Conservation (phyloP, 495 filamentous ascomycete species). For the Neurospora sp. region DNA sequence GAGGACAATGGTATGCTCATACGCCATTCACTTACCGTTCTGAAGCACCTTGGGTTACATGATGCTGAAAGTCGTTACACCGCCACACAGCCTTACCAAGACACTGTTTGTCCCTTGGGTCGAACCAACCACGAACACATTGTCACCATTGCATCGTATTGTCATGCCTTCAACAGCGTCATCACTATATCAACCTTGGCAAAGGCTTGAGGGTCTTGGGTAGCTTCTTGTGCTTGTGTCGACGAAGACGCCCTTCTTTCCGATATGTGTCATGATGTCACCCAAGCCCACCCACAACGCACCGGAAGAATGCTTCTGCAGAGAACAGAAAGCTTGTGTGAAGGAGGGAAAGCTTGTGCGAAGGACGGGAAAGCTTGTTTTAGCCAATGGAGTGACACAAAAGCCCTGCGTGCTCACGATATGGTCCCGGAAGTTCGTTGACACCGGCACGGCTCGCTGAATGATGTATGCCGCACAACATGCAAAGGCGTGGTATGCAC, state of each 20-base stretch:
- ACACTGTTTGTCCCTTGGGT: background rate
- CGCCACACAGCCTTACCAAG: background rate
- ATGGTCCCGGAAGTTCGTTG: background rate
- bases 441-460: background rate
- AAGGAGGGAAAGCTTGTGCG: background rate
- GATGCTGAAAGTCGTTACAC: background rate
- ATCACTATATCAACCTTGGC: background rate
- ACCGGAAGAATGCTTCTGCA: background rate
- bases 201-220: background rate
- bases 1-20: background rate
- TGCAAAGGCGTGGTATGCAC: background rate
- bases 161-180: background rate
- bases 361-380: background rate
- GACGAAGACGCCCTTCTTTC: background rate
- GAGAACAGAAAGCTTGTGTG: background rate
- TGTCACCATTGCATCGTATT: background rate
- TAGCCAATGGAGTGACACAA: background rate
- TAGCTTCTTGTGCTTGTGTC: background rate
- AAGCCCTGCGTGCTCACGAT: background rate
- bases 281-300: background rate
- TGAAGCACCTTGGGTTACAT: background rate
- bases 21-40: background rate
- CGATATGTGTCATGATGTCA: background rate
- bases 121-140: background rate
- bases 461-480: background rate